Evolutionary conservation across 2,329 filamentous ascomycete species (phyloP).

Genomic region (Alternaria arborescens): DNA sequence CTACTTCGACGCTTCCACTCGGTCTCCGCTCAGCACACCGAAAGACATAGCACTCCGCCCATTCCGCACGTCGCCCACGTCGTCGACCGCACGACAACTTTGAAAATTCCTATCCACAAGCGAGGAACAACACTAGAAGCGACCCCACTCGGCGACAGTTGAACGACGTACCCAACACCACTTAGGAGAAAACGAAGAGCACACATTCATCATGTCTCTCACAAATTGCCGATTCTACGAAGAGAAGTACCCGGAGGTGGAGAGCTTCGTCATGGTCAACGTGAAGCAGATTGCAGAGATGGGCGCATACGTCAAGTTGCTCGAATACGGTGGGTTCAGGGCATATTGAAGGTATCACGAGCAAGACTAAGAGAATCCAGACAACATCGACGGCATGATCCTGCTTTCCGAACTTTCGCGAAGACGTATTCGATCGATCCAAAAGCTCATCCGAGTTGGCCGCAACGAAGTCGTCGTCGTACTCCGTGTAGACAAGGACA

Average conservation of each 20-base stretch:
- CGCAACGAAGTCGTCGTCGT: conserved; percentile 99
- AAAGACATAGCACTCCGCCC: neutral
- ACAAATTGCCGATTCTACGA: conserved; percentile 98
- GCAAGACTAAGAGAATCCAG: conserved; percentile 49
- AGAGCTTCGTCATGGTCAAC: conserved; percentile 99
- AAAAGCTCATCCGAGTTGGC: conserved; percentile 97
- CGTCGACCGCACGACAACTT: neutral
- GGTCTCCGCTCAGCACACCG: conserved; percentile 4
- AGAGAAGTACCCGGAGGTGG: conserved; percentile 97
- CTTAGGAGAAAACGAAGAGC: conserved; percentile 19
- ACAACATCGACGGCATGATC: conserved; percentile 99
- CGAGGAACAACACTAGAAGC: conserved; percentile 1
- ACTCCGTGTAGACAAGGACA: conserved; percentile 98
- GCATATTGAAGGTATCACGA: neutral
- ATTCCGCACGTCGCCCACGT: neutral
- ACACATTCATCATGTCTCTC: conserved; percentile 77
- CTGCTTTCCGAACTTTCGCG: conserved; percentile 95
- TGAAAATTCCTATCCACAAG: neutral
- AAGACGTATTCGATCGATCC: conserved; percentile 97
- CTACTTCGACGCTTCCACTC: conserved; percentile 11
- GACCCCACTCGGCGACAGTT: conserved; percentile 14
- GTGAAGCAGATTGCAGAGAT: conserved; percentile 99
- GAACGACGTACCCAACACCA: conserved; percentile 13
- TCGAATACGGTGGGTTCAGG: conserved; percentile 74
- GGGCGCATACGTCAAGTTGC: conserved; percentile 99